Percentiles rank a stretch among this genome's conserved stretches.
These are phyloP conservation scores for Sclerotiophoma versabilis DNA, from an alignment of 2,329 filamentous ascomycete species.

Conservation along the genomic window DNA sequence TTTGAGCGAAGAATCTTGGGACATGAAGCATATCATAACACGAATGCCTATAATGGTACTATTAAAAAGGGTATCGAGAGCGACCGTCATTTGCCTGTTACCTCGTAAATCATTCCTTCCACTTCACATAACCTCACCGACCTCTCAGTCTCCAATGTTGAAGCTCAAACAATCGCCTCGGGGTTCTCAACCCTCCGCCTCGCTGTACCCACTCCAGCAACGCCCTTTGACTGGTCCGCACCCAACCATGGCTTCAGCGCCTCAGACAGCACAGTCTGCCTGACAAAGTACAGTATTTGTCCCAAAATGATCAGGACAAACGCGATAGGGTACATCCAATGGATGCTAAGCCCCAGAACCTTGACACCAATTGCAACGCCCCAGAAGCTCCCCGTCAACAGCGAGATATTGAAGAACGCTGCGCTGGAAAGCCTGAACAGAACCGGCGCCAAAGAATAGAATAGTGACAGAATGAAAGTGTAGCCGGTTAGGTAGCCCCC, in stretches of 20 bases:
- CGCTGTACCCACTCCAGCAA: constrained; percentile 40
- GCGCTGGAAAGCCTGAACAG: constrained; percentile 89
- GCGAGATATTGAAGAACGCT: constrained; percentile 94
- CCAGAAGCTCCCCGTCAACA: constrained; percentile 97
- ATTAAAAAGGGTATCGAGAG: too few relatives aligned
- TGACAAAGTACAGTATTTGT: constrained; percentile 85
- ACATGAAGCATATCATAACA: too few relatives aligned
- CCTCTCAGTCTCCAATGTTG: background rate
- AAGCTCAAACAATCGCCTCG: constrained; percentile 34
- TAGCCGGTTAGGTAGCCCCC: constrained; percentile 89
- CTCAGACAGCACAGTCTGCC: constrained; percentile 82
- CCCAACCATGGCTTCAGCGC: constrained; percentile 95
- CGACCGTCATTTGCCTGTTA: too few relatives aligned
- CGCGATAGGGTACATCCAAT: constrained; percentile 93
- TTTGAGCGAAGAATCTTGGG: too few relatives aligned
- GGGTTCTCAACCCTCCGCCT: constrained; percentile 40
- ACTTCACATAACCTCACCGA: background rate
- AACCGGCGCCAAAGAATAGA: constrained; percentile 87
- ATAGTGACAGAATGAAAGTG: constrained; percentile 80
- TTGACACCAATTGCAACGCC: constrained; percentile 89
- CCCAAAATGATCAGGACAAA: constrained; percentile 92
- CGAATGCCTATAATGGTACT: too few relatives aligned
- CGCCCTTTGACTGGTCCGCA: constrained; percentile 73
- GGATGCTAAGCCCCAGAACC: constrained; percentile 80
- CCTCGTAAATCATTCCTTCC: too few relatives aligned